Base-by-base conservation (phyloP, 345 rosid species). In the Pseudoturritis turrita region DNA sequence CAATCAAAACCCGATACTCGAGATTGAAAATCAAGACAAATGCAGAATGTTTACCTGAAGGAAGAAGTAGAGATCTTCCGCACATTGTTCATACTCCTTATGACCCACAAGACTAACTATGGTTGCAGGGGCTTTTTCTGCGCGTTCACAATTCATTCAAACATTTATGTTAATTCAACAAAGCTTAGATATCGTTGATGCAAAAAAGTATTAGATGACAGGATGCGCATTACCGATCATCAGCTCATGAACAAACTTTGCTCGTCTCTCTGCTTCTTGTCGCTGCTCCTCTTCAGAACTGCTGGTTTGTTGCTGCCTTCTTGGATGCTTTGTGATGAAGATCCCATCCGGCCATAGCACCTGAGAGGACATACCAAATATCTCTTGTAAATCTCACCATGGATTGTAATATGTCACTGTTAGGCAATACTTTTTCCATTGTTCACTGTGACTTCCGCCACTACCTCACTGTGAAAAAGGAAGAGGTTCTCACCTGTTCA, bases 261-360 rank as follows among this genome's bases (percentile, higher is more conserved):
- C 96, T 49, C 94, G 88, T n/a, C 81, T 80, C 64, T 87, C 88
- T 25, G 89, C 96, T 78, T 88, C 96, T 72, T 77, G 77, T 75
- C 72, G 85, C 72, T 80, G 84, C 77, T 86, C 88, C 73, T 89
- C 91, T 7, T 78, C 90, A 44, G 86, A 33, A 62, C 47, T 76
- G 9, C 69, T 35, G 14, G 87, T 67, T 52, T 81, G 72, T 31
- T 72, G 90, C 51, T 78, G 82, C 66, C 95, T 82, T 76, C 83
- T 96, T 53, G 97, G 98, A 83, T 87, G 98, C 71, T 96, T 96
- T 39, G 99, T 88, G 69, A 96, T 78, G 77, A 96, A 96, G 67
- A 96, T 84, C 35, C 99, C 98, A 86, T 96, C 98, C 43, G 99
- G 99, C 99, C 99, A 96, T 59, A 96, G 89, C 72, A 96, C 87